Base-by-base conservation (phyloP, 257 asterid species). In the Mitragyna speciosa region DNA sequence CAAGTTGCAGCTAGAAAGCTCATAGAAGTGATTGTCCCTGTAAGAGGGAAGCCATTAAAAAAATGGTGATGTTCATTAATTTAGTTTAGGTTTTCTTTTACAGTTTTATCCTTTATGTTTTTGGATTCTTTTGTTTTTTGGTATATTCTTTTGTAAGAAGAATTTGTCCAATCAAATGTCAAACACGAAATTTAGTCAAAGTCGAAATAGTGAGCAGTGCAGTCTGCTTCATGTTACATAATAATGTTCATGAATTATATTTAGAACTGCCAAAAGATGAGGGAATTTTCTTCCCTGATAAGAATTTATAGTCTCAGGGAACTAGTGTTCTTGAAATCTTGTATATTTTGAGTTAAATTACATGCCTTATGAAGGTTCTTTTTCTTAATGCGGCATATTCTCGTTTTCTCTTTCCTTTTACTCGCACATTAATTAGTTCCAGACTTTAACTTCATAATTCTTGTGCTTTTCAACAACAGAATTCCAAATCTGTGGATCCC, bases 61-160 rank as follows among this genome's bases (percentile, higher is more conserved):
- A 68, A 73, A 79, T 80, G 88, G 85, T 77, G 75, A 61, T 82
- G 84, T 82, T 84, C 84, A 82, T 80, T 81, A 59, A 73, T 70
- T 69, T 58, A 70, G 70, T 72, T 54, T 76, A 43, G 75, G 61
- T 48, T 75, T 72, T 71, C 26, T 30, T 75, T 76, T 75, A 31
- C 61, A 70, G 73, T 73, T 85, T 65, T 63, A 22, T 73, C 36
- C 41, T 69, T 63, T 72, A 30, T 68, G 73, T 43, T 72, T 72
- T 69, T 47, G 84, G 80, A 83, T 86, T 86, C 87, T 81, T 83
- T 86, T 39, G 68, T 81, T 59, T 64, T 83, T 81, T 80, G 76
- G 75, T 78, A 72, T 79, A 83, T 86, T 86, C 80, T 81, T 86
- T 86, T 71, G 87, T 83, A 83, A 81, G 85, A 84, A 83, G 83